Evolutionary conservation across 2,329 filamentous ascomycete species (phyloP).

Genomic region (Xylariaceae sp.): DNA sequence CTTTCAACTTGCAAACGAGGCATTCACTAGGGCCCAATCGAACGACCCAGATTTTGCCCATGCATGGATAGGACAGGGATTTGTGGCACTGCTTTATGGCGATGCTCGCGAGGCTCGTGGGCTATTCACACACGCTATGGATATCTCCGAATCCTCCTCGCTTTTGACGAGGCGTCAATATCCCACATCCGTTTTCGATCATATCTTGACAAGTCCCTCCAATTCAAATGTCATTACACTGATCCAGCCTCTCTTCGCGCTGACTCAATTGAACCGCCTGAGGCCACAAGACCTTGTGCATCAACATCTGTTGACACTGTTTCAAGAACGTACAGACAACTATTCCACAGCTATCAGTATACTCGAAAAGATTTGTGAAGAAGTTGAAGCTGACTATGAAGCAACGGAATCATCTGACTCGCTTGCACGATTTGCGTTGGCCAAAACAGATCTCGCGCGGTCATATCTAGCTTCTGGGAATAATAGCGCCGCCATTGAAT

Average conservation of each 20-base stretch:
- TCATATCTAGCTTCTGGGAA: conserved; percentile 67
- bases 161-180: conserved; percentile 74
- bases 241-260: conserved; percentile 82
- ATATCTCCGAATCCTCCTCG: conserved; percentile 77
- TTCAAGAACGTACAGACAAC: conserved; percentile 76
- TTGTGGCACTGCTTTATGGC: conserved; percentile 74
- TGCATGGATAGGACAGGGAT: conserved; percentile 90
- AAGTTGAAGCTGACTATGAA: conserved; percentile 79
- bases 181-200: conserved; percentile 76
- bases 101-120: conserved; percentile 73
- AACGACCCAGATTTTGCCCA: conserved; percentile 90
- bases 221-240: conserved; percentile 56
- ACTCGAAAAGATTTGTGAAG: conserved; percentile 63
- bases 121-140: conserved; percentile 90
- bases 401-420: conserved; percentile 70
- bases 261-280: conserved; percentile 74
- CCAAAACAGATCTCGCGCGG: conserved; percentile 83
- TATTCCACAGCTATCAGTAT: conserved; percentile 58
- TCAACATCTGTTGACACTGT: conserved; percentile 73
- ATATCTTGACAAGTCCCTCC: conserved; percentile 58
- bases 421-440: conserved; percentile 73
- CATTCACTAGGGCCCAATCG: conserved; percentile 87
- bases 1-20: conserved; percentile 77
- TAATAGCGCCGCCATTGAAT: conserved; percentile 68
- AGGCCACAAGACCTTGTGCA: conserved; percentile 67